Base-by-base conservation (phyloP, 768 basidiomycete genomes). In the Thelephora ganbajun region DNA sequence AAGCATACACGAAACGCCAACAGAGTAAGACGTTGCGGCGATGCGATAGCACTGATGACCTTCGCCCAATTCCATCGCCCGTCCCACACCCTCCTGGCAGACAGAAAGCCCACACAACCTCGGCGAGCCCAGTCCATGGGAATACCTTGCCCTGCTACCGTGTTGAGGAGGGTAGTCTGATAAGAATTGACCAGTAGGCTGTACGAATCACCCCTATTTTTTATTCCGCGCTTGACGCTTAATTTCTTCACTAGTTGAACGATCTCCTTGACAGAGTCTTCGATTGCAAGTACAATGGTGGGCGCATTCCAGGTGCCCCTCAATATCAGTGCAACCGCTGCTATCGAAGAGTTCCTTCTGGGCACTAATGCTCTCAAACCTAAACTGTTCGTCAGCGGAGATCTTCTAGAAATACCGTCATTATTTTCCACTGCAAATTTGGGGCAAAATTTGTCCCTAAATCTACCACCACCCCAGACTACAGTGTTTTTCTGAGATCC, bases 341-440 rank as follows among this genome's bases (percentile, higher is more conserved):
- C 75, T 42, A 74, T 97, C 36, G 91, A 96, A 60, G 80, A 86
- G 45, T 73, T 87, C 44, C 66, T 98, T 35, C 77, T 98, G 36
- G 72, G 80, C 3, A 57, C 64, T 18, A 68, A 63, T 50, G 60
- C 69, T 51, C 66, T 63, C 48, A 80, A 73, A 61, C 83, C 85
- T 9, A 68, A 63, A 48, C 76, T 83, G 3, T 81, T 79, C 33
- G 69, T 76, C 35, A 92, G 89, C 61, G 85, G 88, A 18, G 84
- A 92, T 54, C 62, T 0, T 66, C 68, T 12, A 75, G 72, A 63
- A 93, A 93, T 67, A 91, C 84, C 1, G 68, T 98, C 30, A 65
- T 98, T 36, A 74, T 99, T 42, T 98, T 99, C 72, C 96, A 99
- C 60, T 99, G 96, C 69, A 96, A 99, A 65, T 97, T 97, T 60